Evolutionary conservation across 257 asterid species (phyloP).

Genomic region (Gentiana macrophylla): DNA sequence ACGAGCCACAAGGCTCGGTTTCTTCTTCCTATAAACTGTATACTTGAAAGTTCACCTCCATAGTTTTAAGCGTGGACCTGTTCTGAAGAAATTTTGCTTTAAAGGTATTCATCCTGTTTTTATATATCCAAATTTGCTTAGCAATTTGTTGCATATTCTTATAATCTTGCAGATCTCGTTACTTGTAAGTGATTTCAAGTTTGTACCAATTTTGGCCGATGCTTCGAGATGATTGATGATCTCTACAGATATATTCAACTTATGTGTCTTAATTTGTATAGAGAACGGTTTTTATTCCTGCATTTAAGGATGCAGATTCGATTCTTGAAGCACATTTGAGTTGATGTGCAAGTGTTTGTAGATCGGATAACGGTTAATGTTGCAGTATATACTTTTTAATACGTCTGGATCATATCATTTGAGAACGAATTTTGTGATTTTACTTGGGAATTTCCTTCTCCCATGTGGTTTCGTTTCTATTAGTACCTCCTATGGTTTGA

Average conservation of each 20-base stretch:
- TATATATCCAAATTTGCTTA: not conserved
- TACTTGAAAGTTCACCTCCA: conserved; percentile 5
- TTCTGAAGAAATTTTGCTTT: conserved; percentile 7
- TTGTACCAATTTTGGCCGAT: no score
- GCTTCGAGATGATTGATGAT: no score
- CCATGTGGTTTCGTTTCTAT: no score
- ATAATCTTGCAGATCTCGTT: conserved; percentile 2
- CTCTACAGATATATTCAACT: not conserved
- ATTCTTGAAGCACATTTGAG: no score
- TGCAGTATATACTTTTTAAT: no score
- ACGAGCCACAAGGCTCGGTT: conserved; percentile 35
- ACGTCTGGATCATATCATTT: no score
- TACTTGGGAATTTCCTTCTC: no score
- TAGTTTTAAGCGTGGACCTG: not conserved
- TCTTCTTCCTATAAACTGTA: conserved; percentile 21
- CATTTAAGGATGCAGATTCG: no score
- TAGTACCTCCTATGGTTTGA: no score
- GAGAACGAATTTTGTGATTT: no score
- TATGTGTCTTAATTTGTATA: not conserved
- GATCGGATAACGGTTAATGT: not conserved
- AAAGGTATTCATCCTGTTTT: conserved; percentile 11
- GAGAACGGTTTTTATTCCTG: no score
- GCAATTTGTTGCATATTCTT: not conserved
- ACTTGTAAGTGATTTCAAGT: not conserved
- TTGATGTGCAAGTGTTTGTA: not conserved